Base-by-base conservation (phyloP, 2,329 filamentous ascomycete species). In the Neopestalotiopsis sp. region DNA sequence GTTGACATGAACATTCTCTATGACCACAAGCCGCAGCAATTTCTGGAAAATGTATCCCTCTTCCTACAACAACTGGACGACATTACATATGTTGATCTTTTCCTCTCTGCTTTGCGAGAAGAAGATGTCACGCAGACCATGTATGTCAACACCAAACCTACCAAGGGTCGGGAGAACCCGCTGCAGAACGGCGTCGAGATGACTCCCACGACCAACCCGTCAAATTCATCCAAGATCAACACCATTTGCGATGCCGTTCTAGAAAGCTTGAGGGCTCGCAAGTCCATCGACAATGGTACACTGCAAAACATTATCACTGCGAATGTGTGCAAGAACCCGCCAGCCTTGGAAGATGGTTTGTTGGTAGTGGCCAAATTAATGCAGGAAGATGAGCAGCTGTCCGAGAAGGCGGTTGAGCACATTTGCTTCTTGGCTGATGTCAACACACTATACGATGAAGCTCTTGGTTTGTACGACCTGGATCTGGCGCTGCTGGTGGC, bases 1-100 rank as follows among this genome's bases (percentile, higher is more conserved):
- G 96, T 99, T 0, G 96, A 99, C 76, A 95, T 98, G 92, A 99
- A 99, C 76, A 95, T 99, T 70, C 84, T 99, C 2, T 95, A 97
- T 76, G 96, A 99, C 76, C 94, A 98, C 80, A 90, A 90, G n/a
- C 94, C 95, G 0, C 86, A 90, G 49, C 93, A 97, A 73, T 98
- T 99, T 77, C 86, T 98, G 78, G 83, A 87, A 4, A 93, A 91
- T 72, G 88, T 97, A 12, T 85, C 86, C 0, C 80, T 93, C 0
- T 97, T 99, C 76, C 85, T 98, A 40, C 90, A 94, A 20, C 95
- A 99, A 78, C 86, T 99, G 56, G 90, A 91, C 74, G 94, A 93
- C 71, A 85, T 92, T 13, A 89, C 94, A 49, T 92, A 94, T 72
- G 91, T 98, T 70, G 96, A 99, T 77, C 86, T 98, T 24, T 97